A percentile compares a stretch with the other conserved stretches of the same genome.
Evolutionary conservation across 495 filamentous ascomycete genomes (phyloP).

Genomic region (Aspergillus coremiiformis): DNA sequence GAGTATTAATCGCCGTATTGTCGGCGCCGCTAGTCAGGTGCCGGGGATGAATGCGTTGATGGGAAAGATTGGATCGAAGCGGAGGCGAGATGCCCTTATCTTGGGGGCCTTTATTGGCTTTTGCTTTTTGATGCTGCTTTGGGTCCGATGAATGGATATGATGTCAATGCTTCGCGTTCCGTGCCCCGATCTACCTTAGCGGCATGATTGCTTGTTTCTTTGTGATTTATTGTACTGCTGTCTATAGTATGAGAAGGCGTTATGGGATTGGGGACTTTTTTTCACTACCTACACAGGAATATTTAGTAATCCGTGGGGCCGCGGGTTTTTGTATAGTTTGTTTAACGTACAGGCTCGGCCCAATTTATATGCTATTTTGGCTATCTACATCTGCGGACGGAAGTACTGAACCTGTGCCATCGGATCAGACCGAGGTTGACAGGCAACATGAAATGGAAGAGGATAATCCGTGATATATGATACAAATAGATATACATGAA

Average conservation of each 20-base stretch:
- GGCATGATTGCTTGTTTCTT: conserved; percentile 3
- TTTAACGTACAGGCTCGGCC: background rate
- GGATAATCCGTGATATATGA: background rate
- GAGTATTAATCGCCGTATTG: conserved; percentile 83
- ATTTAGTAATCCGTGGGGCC: background rate
- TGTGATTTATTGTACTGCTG: conserved; percentile 1
- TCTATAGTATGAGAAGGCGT: conserved; percentile 6
- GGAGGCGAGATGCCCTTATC: conserved; percentile 91
- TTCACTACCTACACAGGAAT: conserved; percentile 11
- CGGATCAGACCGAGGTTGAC: background rate
- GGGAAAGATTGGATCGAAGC: conserved; percentile 86
- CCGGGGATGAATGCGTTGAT: conserved; percentile 93
- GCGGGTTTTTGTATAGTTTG: background rate
- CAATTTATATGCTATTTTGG: background rate
- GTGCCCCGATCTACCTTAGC: no score
- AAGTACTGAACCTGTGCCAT: background rate
- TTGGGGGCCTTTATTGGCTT: conserved; percentile 83
- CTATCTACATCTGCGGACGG: background rate
- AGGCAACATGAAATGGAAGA: background rate
- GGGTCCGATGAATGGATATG: conserved; percentile 56
- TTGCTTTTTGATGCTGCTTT: conserved; percentile 82
- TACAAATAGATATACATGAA: conserved; percentile 21
- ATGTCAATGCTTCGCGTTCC: no score
- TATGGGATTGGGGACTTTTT: conserved; percentile 3
- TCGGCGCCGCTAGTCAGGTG: conserved; percentile 77